Base-by-base conservation (phyloP, 2,329 filamentous ascomycete genomes). In the Fusarium sp. region DNA sequence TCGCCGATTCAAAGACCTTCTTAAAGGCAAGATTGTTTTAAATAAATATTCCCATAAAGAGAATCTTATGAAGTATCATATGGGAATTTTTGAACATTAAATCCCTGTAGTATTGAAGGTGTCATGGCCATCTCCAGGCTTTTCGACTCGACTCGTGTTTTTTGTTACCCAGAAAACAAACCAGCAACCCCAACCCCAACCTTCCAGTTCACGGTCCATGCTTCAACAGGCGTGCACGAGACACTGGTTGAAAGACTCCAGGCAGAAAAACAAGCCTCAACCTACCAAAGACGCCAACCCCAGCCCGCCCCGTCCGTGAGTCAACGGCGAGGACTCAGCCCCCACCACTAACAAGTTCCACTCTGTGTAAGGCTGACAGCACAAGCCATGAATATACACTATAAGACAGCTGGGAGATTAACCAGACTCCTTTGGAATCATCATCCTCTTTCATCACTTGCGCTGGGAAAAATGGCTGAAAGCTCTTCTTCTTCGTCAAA, bases 241-340 rank as follows among this genome's bases (percentile, higher is more conserved):
- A 18, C 14, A 3, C 43, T 16, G 18, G 8, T 9, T 52, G 48
- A 52, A 27, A n/a, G 13, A 23, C 6, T 9, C 54, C 10, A 41
- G 34, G 34, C 41, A 52, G 16, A 37, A 57, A 57, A 48, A 25
- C 43, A 39, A 67, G 16, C 25, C 18, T 56, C 45, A 41, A 10
- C 54, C 37, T 43, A 59, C 56, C 25, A 59, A 30, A 39, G 5
- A 23, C 35, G 5, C 37, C 37, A 45, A 41, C 54, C 25, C 57
- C 56, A 45, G 52, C 59, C 52, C 57, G 32, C 30, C 43, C 39
- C 25, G 14, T 48, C 50, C 58, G 48, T 77, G 76, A 78, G 70
- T 78, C 73, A 78, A 78, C 71, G 72, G 73, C 68, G 43, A 70
- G 54, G 59, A 61, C 73, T 73, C 73, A 71, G 67, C 73, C 67